phyloP scores from a whole-genome alignment of 257 asterid species.

The Solanum clarkiae region DNA sequence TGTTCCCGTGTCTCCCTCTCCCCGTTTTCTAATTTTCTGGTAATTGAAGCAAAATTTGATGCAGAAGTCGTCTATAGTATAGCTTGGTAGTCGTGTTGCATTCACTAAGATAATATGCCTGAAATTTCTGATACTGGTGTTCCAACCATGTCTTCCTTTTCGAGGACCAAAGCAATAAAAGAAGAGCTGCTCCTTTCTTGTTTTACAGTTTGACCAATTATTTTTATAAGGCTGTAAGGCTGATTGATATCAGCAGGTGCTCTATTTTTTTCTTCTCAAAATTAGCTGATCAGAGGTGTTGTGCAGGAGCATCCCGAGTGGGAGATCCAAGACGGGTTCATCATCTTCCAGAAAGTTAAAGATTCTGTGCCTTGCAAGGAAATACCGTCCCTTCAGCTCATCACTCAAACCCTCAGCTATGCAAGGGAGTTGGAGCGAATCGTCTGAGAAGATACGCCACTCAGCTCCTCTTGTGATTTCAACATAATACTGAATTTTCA shows the following conservation, averaged over 20 bases:
- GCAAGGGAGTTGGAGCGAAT: conserved; percentile 92
- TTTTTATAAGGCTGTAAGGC: not conserved
- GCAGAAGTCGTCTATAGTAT: not conserved
- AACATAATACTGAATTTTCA: not conserved
- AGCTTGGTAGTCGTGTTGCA: not conserved
- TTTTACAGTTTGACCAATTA: not conserved
- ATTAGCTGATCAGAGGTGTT: not conserved
- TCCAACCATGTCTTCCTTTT: not conserved
- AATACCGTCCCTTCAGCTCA: conserved; percentile 88
- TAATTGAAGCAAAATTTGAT: not conserved
- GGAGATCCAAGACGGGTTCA: conserved; percentile 57
- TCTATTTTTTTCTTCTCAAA: not conserved
- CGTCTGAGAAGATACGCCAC: conserved; percentile 18
- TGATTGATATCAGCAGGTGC: not conserved
- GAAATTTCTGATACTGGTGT: not conserved
- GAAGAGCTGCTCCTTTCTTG: too few relatives aligned
- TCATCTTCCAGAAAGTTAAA: conserved; percentile 63
- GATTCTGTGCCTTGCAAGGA: conserved; percentile 81
- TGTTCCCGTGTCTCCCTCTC: not conserved
- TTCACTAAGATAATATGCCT: not conserved
- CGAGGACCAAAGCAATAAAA: not conserved
- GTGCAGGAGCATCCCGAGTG: conserved; percentile 89
- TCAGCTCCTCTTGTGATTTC: not conserved
- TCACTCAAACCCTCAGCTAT: conserved; percentile 86
- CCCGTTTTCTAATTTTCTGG: not conserved